A percentile compares a stretch with the other conserved stretches of the same genome.
Conservation (phyloP, 257 asterid genomes). For the Fraxinus cuspidata region DNA sequence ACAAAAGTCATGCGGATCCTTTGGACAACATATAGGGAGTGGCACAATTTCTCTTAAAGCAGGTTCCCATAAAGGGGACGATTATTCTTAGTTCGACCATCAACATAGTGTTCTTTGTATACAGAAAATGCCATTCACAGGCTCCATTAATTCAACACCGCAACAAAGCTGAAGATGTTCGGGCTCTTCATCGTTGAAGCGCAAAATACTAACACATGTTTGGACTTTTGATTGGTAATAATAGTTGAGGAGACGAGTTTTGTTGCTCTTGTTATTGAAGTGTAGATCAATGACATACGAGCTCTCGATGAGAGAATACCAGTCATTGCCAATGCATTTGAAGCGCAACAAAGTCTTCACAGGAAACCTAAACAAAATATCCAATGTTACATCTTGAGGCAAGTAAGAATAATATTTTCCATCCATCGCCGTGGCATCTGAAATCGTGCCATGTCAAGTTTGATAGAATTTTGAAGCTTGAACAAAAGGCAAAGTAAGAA, state of each 20-base stretch:
- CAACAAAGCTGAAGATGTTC: not conserved
- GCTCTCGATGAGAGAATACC: not conserved
- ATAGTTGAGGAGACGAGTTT: not conserved
- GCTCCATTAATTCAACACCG: not conserved
- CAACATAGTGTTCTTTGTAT: not conserved
- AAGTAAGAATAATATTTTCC: not conserved
- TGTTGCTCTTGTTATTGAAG: not conserved
- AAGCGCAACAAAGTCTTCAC: not conserved
- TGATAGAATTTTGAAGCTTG: no score
- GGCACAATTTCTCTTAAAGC: not conserved
- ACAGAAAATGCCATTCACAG: not conserved
- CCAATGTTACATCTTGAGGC: not conserved
- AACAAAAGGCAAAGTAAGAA: no score
- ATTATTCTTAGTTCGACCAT: no score
- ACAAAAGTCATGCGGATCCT: no score
- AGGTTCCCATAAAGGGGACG: not conserved
- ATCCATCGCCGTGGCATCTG: no score
- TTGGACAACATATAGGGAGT: no score
- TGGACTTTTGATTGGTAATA: not conserved
- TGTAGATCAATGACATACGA: not conserved
- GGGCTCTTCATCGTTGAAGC: not conserved
- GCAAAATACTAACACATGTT: not conserved
- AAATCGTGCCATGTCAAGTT: no score
- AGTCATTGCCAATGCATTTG: not conserved
- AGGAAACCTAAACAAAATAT: not conserved